Base-by-base conservation (phyloP, 2,329 filamentous ascomycete species). In the Teratosphaeria viscida region DNA sequence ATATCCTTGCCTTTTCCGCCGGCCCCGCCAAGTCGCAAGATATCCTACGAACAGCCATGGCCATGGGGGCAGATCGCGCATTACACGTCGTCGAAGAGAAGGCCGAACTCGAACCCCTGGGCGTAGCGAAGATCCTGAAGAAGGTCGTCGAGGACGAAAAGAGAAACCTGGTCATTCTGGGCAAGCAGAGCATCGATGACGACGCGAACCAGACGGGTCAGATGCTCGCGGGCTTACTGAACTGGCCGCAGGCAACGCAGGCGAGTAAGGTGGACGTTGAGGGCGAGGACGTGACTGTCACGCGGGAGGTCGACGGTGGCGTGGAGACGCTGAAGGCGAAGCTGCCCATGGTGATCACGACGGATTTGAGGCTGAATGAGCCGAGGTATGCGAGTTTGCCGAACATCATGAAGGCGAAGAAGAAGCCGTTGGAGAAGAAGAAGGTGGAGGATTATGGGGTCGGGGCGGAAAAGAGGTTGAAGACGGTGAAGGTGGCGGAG, bases 341-440 rank as follows among this genome's bases (percentile, higher is more conserved):
- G 79, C 77, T 99, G 75, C 94, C 94, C 0, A 86, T 97, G 85
- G 79, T 99, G 57, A 89, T 99, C 68, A 99, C 94, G 62, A 96
- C 94, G 63, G 94, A 99, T 79, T 75, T 99, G 77, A 80, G 94
- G 57, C 79, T 99, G 74, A 99, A 99, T 72, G 90, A 95, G 83
- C 94, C 94, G 61, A 81, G 94, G 65, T 99, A 96, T 75, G 94
- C 92, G 26, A 96, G 85, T 76, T 75, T 99, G 83, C 92, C 92
- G 56, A 97, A 97, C 74, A 97, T 99, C 66, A 99, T 99, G 94
- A 99, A 97, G 87, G 94, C 94, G 57, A 99, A 99, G 88, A 99
- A 97, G 89, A 99, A 99, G 88, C 89, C 89, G 71, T 72, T 99
- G 68, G 90, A 94, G 70, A 97, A 96, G 87, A 88, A 90, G 82